phyloP scores from a whole-genome alignment of 306 rosid species.

The Delonix regia region DNA sequence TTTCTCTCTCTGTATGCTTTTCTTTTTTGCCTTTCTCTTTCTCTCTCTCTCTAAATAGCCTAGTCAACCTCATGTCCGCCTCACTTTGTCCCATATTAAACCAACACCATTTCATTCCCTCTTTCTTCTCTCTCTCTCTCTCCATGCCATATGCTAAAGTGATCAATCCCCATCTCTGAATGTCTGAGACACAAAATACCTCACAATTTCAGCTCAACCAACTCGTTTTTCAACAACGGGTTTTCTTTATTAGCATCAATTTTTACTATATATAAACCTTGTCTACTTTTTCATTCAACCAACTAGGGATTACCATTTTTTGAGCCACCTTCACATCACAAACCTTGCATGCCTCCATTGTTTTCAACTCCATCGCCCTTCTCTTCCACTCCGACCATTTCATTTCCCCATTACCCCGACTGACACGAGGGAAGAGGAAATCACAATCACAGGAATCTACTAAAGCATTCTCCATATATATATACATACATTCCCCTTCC shows the following conservation, averaged over 20 bases:
- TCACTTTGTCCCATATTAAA: conserved; percentile 53
- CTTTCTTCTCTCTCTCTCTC: neutral
- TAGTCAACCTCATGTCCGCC: conserved; percentile 51
- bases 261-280: conserved; percentile 41
- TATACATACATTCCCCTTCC: conserved; percentile 7
- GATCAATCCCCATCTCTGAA: conserved; percentile 72
- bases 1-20: neutral
- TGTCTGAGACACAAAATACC: conserved; percentile 49
- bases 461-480: conserved; percentile 36
- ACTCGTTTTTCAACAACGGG: conserved; percentile 35
- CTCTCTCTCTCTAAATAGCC: conserved; percentile 28
- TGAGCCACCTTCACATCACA: conserved; percentile 27
- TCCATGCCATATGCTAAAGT: conserved; percentile 35
- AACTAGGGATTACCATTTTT: conserved; percentile 37
- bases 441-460: conserved; percentile 25
- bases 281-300: conserved; percentile 31
- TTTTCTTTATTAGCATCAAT: conserved; percentile 42
- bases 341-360: conserved; percentile 43
- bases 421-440: conserved; percentile 9
- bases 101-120: conserved; percentile 39
- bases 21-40: neutral
- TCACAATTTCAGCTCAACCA: conserved; percentile 45
- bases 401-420: conserved; percentile 35
- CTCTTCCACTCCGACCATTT: conserved; percentile 25
- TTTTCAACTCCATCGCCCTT: conserved; percentile 36